phyloP scores from a whole-genome alignment of 768 basidiomycete species.

The Hydnomerulius pinastri region DNA sequence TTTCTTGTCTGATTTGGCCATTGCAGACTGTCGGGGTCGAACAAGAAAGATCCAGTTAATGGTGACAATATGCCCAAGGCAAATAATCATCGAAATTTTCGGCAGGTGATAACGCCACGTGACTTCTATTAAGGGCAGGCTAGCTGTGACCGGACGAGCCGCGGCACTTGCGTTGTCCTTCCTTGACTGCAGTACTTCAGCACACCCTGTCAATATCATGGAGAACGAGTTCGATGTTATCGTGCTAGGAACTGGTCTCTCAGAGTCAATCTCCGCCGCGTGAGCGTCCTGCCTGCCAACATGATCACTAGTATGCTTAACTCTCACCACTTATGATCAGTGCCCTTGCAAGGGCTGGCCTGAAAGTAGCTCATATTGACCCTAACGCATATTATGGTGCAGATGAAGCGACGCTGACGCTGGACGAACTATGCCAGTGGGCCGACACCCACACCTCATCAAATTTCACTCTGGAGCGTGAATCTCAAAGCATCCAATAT shows the following conservation, averaged over 20 bases:
- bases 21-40: conserved; percentile 16
- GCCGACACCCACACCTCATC: conserved; percentile 40
- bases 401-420: conserved; percentile 75
- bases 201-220: too few relatives aligned
- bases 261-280: conserved; percentile 88
- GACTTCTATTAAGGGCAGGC: conserved; percentile 30
- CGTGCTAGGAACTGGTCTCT: conserved; percentile 76
- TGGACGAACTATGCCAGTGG: conserved; percentile 81
- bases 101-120: conserved; percentile 19
- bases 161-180: too few relatives aligned
- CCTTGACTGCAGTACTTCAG: too few relatives aligned
- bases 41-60: background rate
- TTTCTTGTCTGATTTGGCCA: conserved; percentile 44
- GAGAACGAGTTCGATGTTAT: conserved; percentile 61
- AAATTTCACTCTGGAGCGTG: conserved; percentile 6
- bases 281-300: conserved; percentile 42
- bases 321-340: conserved; percentile 40
- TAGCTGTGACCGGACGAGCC: too few relatives aligned
- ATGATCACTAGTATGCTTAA: conserved; percentile 1
- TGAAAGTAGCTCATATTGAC: conserved; percentile 88
- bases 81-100: conserved; percentile 16
- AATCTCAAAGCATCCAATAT: conserved; percentile 15
- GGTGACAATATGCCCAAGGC: background rate
- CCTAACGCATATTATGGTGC: conserved; percentile 83
- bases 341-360: conserved; percentile 85